Conservation (phyloP, 192 early-diverging fungal genomes). For the Backusella psychrophila region DNA sequence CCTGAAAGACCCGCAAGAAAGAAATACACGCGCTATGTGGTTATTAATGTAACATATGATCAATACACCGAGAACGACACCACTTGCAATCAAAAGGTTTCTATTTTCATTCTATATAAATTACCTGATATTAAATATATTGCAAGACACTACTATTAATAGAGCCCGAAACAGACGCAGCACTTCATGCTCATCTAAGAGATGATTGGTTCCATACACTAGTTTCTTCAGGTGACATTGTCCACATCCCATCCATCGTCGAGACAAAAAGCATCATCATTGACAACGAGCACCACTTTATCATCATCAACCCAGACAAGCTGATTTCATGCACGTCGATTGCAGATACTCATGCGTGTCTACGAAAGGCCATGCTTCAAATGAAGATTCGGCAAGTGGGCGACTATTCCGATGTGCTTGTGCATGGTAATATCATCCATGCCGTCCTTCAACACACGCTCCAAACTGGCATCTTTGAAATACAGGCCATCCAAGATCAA, state of each 20-base stretch:
- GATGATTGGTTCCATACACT: conserved; percentile 67
- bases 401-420: conserved; percentile 54
- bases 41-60: conserved; percentile 7
- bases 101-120: neutral
- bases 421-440: conserved; percentile 85
- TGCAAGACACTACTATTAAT: conserved; percentile 6
- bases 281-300: conserved; percentile 53
- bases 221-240: conserved; percentile 58
- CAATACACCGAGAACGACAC: neutral
- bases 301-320: conserved; percentile 80
- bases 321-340: conserved; percentile 76
- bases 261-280: conserved; percentile 44
- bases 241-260: conserved; percentile 52
- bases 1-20: neutral
- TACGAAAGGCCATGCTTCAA: conserved; percentile 76
- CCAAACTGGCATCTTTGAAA: conserved; percentile 56
- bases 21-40: conserved; percentile 8
- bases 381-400: conserved; percentile 50
- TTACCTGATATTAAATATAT: neutral
- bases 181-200: conserved; percentile 46
- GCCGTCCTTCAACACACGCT: conserved; percentile 74
- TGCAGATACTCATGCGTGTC: conserved; percentile 73
- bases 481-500: conserved; percentile 36
- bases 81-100: neutral
- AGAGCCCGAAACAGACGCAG: conserved; percentile 1